Evolutionary conservation across 306 rosid species (phyloP).

Genomic region (Notholithocarpus densiflorus): DNA sequence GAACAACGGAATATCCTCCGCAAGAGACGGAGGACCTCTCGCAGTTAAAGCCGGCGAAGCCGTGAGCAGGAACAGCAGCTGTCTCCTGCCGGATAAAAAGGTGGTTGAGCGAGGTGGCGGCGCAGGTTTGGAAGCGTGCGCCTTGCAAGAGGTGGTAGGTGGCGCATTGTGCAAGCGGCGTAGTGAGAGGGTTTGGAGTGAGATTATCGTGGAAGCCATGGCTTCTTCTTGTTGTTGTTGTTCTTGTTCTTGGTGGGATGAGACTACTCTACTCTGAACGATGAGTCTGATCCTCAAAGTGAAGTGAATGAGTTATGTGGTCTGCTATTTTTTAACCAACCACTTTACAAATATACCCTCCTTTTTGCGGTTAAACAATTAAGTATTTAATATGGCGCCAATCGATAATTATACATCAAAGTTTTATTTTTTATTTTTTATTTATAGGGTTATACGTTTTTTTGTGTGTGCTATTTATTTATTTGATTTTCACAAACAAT

Average conservation of each 20-base stretch:
- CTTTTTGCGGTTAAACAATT: not conserved
- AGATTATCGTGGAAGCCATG: slow-evolving; percentile 51
- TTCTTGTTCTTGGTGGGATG: not conserved
- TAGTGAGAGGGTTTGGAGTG: slow-evolving; percentile 33
- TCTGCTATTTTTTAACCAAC: not conserved
- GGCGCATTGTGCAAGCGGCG: slow-evolving; percentile 30
- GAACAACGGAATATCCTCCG: slow-evolving; percentile 64
- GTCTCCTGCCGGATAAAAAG: slow-evolving; percentile 44
- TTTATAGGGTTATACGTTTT: no score
- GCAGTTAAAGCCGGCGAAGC: slow-evolving; percentile 45
- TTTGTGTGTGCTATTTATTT: no score
- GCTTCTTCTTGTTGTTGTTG: not conserved
- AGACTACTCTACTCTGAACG: slow-evolving; percentile 19
- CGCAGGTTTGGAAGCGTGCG: slow-evolving; percentile 2
- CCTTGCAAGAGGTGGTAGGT: slow-evolving; percentile 19
- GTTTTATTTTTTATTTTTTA: no score
- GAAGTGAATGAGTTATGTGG: slow-evolving; percentile 21
- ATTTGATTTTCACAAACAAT: no score
- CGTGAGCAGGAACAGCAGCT: slow-evolving; percentile 47
- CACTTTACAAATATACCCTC: slow-evolving; percentile 14
- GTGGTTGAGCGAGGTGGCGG: slow-evolving; percentile 3
- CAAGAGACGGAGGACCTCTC: slow-evolving; percentile 39
- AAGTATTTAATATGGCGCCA: no score
- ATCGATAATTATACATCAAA: no score
- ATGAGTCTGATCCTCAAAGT: not conserved